These are phyloP conservation scores for Zygnema cylindricum DNA, from an alignment of 139 green algal species.

Conservation along the genomic window DNA sequence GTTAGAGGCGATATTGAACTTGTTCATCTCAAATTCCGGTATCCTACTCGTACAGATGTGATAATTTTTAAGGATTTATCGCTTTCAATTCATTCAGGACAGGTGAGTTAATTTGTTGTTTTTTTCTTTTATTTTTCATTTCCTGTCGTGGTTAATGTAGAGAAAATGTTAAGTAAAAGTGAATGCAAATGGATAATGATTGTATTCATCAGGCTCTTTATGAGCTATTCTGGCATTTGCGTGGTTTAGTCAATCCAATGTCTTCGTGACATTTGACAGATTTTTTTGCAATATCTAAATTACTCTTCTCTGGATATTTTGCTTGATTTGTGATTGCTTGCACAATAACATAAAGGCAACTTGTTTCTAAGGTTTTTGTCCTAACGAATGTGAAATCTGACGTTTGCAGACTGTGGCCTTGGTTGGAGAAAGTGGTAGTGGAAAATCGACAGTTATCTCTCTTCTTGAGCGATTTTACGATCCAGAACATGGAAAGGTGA, in stretches of 20 bases:
- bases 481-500: conserved; percentile 60
- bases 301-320: not conserved
- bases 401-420: conserved; percentile 82
- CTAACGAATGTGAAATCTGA: not conserved
- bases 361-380: not conserved
- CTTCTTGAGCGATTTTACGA: conserved; percentile 91
- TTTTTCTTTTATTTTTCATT: conserved; percentile 2
- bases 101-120: conserved; percentile 33
- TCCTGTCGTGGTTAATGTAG: not conserved
- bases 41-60: conserved; percentile 55
- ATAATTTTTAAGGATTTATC: conserved; percentile 44
- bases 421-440: conserved; percentile 87
- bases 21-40: conserved; percentile 42
- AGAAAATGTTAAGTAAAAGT: not conserved
- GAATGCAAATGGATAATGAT: not conserved
- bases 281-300: not conserved
- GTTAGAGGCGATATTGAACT: conserved; percentile 54
- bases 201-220: not conserved
- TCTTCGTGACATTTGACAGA: no score
- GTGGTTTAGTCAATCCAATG: not conserved
- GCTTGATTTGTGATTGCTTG: not conserved
- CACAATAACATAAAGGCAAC: not conserved
- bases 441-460: conserved; percentile 89
- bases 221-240: not conserved
- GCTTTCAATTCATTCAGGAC: conserved; percentile 61